These are phyloP conservation scores for Trypanosoma mega DNA, from an alignment of 208 protist species.

Conservation along the genomic window DNA sequence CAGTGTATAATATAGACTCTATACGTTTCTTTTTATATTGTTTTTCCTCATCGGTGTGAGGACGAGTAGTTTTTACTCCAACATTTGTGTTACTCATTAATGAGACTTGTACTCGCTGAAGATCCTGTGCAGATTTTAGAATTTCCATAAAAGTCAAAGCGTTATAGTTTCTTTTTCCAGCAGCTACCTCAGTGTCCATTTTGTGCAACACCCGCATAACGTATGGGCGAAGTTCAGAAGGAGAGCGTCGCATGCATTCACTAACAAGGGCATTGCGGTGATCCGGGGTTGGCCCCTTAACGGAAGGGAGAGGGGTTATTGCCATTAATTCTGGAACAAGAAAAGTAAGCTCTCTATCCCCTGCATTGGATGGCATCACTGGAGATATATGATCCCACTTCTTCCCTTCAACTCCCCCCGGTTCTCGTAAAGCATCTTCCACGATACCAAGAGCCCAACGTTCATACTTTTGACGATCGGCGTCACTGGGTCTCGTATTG, in stretches of 20 bases:
- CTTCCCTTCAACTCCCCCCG: constrained; percentile 35
- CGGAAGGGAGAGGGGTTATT: background rate
- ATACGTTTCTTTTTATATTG: background rate
- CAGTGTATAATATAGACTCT: background rate
- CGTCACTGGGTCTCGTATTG: constrained; percentile 35
- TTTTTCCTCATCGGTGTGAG: background rate
- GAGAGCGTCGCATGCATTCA: constrained; percentile 49
- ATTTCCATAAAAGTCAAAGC: constrained; percentile 70
- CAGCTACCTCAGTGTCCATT: constrained; percentile 61
- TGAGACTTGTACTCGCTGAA: constrained; percentile 26
- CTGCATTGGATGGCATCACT: constrained; percentile 59
- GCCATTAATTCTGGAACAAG: constrained; percentile 11
- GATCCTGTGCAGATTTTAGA: constrained; percentile 53
- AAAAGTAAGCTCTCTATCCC: constrained; percentile 31
- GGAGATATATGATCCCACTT: constrained; percentile 54
- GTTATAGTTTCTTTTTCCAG: constrained; percentile 45
- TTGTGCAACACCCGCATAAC: constrained; percentile 58
- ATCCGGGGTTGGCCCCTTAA: constrained; percentile 2
- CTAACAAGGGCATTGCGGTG: constrained; percentile 33
- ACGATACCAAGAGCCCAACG: constrained; percentile 59
- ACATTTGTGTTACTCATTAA: background rate
- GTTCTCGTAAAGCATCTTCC: constrained; percentile 40
- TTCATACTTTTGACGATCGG: constrained; percentile 54
- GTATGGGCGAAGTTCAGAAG: constrained; percentile 52
- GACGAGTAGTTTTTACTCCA: background rate